phyloP scores from a whole-genome alignment of 2,329 filamentous ascomycete species.

The Microcyclosporella mali region DNA sequence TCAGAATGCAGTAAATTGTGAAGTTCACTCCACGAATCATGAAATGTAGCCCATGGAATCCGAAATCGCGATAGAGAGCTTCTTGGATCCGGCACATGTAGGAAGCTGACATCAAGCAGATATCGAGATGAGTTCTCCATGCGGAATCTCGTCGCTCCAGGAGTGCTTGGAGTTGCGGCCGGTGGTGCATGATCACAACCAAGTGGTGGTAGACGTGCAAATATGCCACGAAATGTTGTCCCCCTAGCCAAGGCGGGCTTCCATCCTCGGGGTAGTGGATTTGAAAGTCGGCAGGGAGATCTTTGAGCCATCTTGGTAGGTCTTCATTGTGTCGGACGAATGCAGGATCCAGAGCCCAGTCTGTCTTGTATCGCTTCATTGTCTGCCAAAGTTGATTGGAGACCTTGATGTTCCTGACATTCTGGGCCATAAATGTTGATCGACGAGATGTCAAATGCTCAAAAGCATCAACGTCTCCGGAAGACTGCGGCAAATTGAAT shows the following conservation, averaged over 20 bases:
- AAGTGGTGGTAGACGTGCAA: constrained; percentile 85
- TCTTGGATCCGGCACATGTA: constrained; percentile 81
- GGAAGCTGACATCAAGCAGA: constrained; percentile 80
- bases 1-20: constrained; percentile 84
- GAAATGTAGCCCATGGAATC: constrained; percentile 72
- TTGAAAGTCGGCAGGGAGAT: constrained; percentile 71
- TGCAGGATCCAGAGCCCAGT: constrained; percentile 81
- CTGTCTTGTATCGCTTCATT: constrained; percentile 67
- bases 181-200: constrained; percentile 76
- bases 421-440: constrained; percentile 72
- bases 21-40: constrained; percentile 96
- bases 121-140: constrained; percentile 83
- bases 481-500: constrained; percentile 58
- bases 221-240: constrained; percentile 82
- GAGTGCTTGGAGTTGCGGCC: constrained; percentile 70
- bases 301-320: constrained; percentile 68
- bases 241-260: constrained; percentile 68
- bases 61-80: constrained; percentile 68
- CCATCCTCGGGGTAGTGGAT: constrained; percentile 72
- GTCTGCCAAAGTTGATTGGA: constrained; percentile 70
- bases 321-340: constrained; percentile 73
- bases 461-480: constrained; percentile 62
- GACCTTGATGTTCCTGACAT: constrained; percentile 69
- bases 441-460: constrained; percentile 77
- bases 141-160: constrained; percentile 70